Conservation (phyloP, 2,329 filamentous ascomycete genomes). For the Fonsecaea monophora region DNA sequence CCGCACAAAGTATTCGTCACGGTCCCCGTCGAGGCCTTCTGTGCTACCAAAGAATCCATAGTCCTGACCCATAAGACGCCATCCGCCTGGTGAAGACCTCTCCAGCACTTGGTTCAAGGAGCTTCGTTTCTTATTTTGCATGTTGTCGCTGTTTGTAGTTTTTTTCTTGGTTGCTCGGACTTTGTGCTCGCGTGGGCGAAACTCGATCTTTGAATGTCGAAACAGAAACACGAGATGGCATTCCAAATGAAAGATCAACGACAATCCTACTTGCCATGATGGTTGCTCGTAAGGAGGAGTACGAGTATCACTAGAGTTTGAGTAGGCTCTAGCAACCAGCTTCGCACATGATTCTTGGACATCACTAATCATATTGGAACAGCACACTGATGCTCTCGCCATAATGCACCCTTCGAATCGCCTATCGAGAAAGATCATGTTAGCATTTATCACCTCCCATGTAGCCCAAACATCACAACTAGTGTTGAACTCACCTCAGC, state of each 20-base stretch:
- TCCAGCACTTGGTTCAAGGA: constrained; percentile 42
- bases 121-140: constrained; percentile 27
- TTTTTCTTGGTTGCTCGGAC: not conserved
- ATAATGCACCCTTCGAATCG: constrained; percentile 94
- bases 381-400: constrained; percentile 97
- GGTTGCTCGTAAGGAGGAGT: not conserved
- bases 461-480: not conserved
- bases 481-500: constrained; percentile 69
- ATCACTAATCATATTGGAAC: constrained; percentile 77
- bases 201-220: not conserved
- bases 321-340: not conserved
- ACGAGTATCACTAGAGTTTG: not conserved
- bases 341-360: not conserved
- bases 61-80: constrained; percentile 11
- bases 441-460: not conserved
- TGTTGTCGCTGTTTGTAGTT: constrained; percentile 6
- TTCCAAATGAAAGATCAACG: not conserved
- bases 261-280: not conserved
- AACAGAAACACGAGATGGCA: not conserved
- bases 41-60: not conserved
- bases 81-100: constrained; percentile 33
- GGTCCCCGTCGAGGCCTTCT: not conserved
- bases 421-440: constrained; percentile 50
- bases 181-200: not conserved
- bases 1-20: not conserved